Evolutionary conservation across 2,329 filamentous ascomycete species (phyloP).

Genomic region (Sporothrix schenckii): DNA sequence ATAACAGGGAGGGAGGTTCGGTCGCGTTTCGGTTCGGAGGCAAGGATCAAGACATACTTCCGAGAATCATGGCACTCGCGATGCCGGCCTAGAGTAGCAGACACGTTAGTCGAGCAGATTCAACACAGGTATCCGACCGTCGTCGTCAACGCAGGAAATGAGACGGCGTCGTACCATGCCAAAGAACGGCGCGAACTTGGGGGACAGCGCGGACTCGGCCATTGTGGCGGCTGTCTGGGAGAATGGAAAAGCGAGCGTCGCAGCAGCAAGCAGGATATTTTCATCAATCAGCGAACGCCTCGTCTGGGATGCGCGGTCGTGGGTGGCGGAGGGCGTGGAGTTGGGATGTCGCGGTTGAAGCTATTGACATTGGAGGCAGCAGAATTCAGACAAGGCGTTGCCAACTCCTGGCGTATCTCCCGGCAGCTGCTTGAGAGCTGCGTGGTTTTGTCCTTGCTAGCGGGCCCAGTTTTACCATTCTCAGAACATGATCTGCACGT

Average conservation of each 20-base stretch:
- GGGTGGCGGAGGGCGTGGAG: constrained; percentile 10
- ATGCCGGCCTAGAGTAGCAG: constrained; percentile 65
- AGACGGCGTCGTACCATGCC: constrained; percentile 70
- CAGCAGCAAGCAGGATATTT: background rate
- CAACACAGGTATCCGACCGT: background rate
- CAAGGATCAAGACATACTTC: constrained; percentile 60
- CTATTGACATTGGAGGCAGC: constrained; percentile 28
- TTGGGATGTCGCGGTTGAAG: constrained; percentile 24
- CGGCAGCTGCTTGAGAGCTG: constrained; percentile 24
- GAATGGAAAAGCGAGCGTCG: background rate
- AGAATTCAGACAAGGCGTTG: constrained; percentile 11
- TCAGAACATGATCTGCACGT: background rate
- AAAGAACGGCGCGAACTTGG: constrained; percentile 84
- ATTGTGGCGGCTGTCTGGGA: constrained; percentile 29
- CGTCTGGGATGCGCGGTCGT: background rate
- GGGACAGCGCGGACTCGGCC: constrained; percentile 64
- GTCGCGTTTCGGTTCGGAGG: constrained; percentile 33
- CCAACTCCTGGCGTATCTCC: constrained; percentile 23
- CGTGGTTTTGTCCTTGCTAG: constrained; percentile 29
- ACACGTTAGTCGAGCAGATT: constrained; percentile 3
- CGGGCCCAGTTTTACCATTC: background rate
- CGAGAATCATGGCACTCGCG: constrained; percentile 80
- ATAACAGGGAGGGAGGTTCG: constrained; percentile 25
- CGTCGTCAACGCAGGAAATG: background rate
- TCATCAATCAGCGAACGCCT: background rate